Evolutionary conservation across 2,329 filamentous ascomycete genomes (phyloP), one percentile per base, ranked within the genome.

Genomic region (Fusarium xyrophilum): DNA sequence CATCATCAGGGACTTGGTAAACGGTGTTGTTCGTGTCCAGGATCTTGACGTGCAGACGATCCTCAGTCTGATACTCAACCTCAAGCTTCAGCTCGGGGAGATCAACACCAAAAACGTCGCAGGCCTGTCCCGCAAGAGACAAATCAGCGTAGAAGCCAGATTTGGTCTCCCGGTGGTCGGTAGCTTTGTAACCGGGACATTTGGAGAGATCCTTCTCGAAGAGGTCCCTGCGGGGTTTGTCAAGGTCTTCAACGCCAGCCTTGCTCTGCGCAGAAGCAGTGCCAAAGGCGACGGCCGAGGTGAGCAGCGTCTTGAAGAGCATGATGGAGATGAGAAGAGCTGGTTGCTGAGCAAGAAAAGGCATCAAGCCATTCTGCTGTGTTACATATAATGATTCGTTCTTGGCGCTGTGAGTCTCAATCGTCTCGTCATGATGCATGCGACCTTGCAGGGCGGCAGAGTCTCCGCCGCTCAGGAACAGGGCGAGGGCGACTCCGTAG

Each of bases 51-150:
- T 90, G 89, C 40, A 96, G 77, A 3, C 91, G 84, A 70, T 92
- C 86, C 19, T 75, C 60, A 21, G 73, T 75, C 42, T 79, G 75
- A 38, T 79, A 78, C 7, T 75, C 74, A 15, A 96, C 89, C 6
- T 87, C 84, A 33, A 96, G 80, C 36, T 83, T 85, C 50, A 96
- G 80, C 7, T 84, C 81, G 27, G 89, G 83, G 30, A 96, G 81
- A 74, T 96, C 93, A 11, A 84, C 90, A 1, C 93, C 93, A 68
- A 95, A 96, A 25, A 88, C 86, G 77, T 95, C 91, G 81, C 93
- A 96, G 9, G 89, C 83, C 13, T 82, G 73, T 0, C 92, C 92
- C 11, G 90, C 90, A 14, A 96, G 84, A 5, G 79, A 84, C 48
- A 97, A 82, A 67, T 91, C 85, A 3, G 92, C 93, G 2, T 86